phyloP scores from a whole-genome alignment of 192 early-diverging fungal species.

The Lunasporangiospora selenospora region DNA sequence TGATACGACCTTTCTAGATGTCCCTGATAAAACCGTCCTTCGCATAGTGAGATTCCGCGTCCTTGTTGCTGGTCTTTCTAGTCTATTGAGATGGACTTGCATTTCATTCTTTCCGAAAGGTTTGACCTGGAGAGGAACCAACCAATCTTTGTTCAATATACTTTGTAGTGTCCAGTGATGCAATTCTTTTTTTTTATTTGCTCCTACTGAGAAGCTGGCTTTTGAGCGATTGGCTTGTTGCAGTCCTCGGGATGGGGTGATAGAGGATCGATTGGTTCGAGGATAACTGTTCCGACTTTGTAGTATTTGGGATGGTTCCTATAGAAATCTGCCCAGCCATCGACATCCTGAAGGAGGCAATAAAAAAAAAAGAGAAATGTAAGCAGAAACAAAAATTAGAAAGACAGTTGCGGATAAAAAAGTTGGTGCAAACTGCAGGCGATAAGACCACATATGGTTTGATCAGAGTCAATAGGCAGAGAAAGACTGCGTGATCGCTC shows the following conservation, averaged over 20 bases:
- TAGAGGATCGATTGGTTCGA: conserved; percentile 83
- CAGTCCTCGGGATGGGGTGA: conserved; percentile 87
- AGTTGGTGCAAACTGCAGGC: not conserved
- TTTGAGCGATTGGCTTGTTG: conserved; percentile 56
- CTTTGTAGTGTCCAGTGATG: no score
- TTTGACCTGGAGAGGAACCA: no score
- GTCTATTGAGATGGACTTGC: no score
- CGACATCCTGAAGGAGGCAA: conserved; percentile 57
- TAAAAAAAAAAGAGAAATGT: not conserved
- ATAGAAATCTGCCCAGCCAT: conserved; percentile 90
- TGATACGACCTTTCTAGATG: no score
- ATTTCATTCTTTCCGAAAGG: no score
- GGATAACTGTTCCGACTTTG: conserved; percentile 82
- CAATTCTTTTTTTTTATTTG: no score
- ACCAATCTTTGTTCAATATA: no score
- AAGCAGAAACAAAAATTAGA: not conserved
- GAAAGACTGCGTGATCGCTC: no score
- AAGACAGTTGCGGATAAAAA: not conserved
- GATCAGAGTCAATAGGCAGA: not conserved
- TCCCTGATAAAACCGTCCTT: no score
- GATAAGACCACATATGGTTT: not conserved
- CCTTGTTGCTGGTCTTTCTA: no score
- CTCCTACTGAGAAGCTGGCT: conserved; percentile 52
- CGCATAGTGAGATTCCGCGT: no score
- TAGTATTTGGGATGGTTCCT: conserved; percentile 87